Base-by-base conservation (phyloP, 305 asterid genomes). In the Striga hermonthica region DNA sequence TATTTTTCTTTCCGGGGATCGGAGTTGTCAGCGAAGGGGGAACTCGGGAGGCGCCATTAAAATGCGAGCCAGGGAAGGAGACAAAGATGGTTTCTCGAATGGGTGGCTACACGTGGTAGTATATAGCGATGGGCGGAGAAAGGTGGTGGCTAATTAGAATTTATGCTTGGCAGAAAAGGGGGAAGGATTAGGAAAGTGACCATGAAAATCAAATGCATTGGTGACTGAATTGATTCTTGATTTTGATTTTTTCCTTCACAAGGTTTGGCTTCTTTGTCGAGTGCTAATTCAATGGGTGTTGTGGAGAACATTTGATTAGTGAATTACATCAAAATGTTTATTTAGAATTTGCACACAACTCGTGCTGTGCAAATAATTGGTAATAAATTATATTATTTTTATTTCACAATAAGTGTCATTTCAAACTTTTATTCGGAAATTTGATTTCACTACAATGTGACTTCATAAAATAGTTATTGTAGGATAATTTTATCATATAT, bases 41-140 rank as follows among this genome's bases (percentile, higher is more conserved):
- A 34, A 60, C n/a, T 52, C 34, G 73, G 34, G 54, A 70, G 48
- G 57, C 60, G 63, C 76, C 80, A 75, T 79, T 58, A 63, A 70
- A 79, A 71, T 69, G 72, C 40, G 59, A 57, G 0, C 38, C 1
- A 15, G 59, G 65, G 36, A 70, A 43, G 71, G 52, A 50, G 74
- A 70, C 71, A 68, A 78, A 70, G 53, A 56, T 45, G 72, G 55
- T 16, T 10, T n/a, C 76, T 65, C 54, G 62, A 59, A 57, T 44
- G 78, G 78, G 58, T 50, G 63, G 39, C 61, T 57, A 71, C 74
- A 63, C 74, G 78, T 66, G 69, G 64, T 45, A 38, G 64, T 64
- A 60, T 47, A 58, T 16, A 48, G 69, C 57, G 62, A 15, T 40
- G 63, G 70, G 16, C 22, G 57, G 58, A 40, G 57, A 49, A 10